These are phyloP conservation scores for Somion occarium DNA, from an alignment of 1,284 basidiomycete genomes.

Conservation along the genomic window DNA sequence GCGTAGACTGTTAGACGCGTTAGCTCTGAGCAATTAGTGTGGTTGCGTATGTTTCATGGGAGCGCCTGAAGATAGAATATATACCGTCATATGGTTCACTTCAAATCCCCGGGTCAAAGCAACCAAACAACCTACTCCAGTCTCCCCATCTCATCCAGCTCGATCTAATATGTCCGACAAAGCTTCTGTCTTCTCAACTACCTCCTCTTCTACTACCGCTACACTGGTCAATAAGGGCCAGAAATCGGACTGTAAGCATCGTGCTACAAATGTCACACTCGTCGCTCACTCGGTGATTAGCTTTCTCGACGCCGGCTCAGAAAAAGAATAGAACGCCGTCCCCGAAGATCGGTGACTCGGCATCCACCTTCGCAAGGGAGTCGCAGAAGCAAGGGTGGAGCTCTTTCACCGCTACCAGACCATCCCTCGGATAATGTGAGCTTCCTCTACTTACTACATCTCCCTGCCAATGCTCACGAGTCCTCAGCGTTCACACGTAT, in stretches of 20 bases:
- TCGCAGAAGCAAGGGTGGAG: constrained; percentile 15
- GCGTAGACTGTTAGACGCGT: neutral
- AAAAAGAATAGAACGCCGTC: neutral
- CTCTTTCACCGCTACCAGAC: constrained; percentile 13
- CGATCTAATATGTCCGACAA: constrained; percentile 8
- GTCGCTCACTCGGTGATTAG: neutral
- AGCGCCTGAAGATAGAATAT: neutral
- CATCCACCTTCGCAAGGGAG: constrained; percentile 14
- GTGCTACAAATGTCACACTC: too few species aligned
- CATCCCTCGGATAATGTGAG: constrained; percentile 10
- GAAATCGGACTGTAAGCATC: neutral
- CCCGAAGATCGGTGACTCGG: constrained; percentile 10
- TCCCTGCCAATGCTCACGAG: neutral
- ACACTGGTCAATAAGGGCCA: neutral
- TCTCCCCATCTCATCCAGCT: neutral
- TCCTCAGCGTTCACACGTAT: neutral
- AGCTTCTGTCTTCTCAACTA: constrained; percentile 3
- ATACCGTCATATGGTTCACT: neutral
- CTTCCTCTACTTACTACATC: neutral
- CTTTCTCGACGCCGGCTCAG: neutral
- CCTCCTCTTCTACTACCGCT: neutral
- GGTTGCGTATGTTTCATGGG: neutral
- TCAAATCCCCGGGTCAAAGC: neutral
- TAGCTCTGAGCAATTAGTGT: neutral
- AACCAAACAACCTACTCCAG: neutral